Conservation (phyloP, 495 filamentous ascomycete genomes). For the Friedmanniomyces endolithicus region DNA sequence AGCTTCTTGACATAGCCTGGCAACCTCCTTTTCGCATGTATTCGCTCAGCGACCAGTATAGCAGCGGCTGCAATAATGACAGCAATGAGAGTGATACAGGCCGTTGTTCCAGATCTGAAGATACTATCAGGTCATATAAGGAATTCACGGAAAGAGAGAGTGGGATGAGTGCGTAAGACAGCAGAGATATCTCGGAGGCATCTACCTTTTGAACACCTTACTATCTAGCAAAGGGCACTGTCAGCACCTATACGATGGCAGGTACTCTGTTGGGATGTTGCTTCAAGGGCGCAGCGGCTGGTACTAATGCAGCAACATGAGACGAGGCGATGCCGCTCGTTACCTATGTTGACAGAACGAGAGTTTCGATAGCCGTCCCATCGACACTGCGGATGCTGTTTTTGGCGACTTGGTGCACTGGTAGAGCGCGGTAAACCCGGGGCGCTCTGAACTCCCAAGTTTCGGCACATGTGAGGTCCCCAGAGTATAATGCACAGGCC, state of each 20-base stretch:
- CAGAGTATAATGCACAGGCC: background rate
- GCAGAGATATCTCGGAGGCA: background rate
- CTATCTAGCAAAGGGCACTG: background rate
- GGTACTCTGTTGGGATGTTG: background rate
- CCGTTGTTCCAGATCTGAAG: background rate
- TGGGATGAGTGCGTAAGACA: background rate
- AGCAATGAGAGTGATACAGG: slow-evolving; percentile 1
- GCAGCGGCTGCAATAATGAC: background rate
- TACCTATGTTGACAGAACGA: background rate
- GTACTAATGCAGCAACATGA: background rate
- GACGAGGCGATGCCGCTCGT: background rate
- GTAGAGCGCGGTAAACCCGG: background rate
- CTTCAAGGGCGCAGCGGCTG: background rate
- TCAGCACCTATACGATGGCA: background rate
- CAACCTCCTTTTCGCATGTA: slow-evolving; percentile 2
- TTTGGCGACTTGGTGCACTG: background rate
- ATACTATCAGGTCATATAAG: background rate
- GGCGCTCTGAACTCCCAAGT: too few species aligned
- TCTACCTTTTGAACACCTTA: background rate
- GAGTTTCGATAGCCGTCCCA: background rate
- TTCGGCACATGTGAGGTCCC: background rate
- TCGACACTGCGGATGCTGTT: background rate
- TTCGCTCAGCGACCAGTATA: background rate
- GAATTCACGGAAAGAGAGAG: background rate
- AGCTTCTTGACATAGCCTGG: slow-evolving; percentile 25